These are phyloP conservation scores for Exserohilum rostratum DNA, from an alignment of 2,329 filamentous ascomycete genomes.

Conservation along the genomic window DNA sequence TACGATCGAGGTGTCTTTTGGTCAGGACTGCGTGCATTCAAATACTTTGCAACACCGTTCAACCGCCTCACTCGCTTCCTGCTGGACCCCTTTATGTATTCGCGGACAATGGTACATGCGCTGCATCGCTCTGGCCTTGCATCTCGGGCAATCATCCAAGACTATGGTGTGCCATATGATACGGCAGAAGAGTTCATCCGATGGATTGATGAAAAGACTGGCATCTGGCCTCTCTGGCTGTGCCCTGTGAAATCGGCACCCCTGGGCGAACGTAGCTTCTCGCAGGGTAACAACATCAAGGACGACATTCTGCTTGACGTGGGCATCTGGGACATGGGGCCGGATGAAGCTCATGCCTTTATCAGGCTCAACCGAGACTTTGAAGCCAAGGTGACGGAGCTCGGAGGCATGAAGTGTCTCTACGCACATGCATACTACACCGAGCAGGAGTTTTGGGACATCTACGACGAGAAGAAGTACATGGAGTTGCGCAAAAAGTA, in stretches of 20 bases:
- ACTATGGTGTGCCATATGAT: conserved; percentile 63
- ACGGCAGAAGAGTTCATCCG: conserved; percentile 59
- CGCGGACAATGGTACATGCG: conserved; percentile 66
- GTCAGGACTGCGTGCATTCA: conserved; percentile 65
- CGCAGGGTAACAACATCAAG: conserved; percentile 36
- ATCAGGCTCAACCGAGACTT: conserved; percentile 72
- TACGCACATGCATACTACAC: conserved; percentile 87
- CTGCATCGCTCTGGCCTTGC: conserved; percentile 64
- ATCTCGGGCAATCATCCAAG: conserved; percentile 66
- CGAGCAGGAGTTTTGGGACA: conserved; percentile 71
- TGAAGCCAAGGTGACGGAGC: conserved; percentile 70
- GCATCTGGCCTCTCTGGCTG: conserved; percentile 65
- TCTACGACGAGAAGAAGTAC: conserved; percentile 68
- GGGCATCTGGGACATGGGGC: conserved; percentile 81
- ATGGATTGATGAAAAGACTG: conserved; percentile 57
- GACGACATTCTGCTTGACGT: conserved; percentile 50
- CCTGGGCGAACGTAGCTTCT: conserved; percentile 34
- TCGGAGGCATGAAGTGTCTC: conserved; percentile 84
- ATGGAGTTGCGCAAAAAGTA: conserved; percentile 68
- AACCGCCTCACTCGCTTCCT: conserved; percentile 63
- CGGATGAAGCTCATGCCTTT: conserved; percentile 62
- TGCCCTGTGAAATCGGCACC: conserved; percentile 56
- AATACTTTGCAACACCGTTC: conserved; percentile 67
- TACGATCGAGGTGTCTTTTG: conserved; percentile 71
- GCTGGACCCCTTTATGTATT: conserved; percentile 67